Base-by-base conservation (phyloP, 331 rosid genomes). In the Arachis monticola region DNA sequence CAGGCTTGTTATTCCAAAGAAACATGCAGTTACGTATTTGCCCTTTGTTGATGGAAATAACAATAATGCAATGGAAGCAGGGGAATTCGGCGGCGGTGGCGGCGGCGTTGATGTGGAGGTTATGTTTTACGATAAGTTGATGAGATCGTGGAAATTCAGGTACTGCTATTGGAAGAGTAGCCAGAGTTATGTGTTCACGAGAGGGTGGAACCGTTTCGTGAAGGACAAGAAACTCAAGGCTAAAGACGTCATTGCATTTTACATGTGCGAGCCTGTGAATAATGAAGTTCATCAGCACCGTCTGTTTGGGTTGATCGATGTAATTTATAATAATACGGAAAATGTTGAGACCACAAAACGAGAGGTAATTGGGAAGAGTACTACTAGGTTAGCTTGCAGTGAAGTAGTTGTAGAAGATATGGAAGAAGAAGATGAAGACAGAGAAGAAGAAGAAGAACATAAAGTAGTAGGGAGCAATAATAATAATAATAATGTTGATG, bases 81-180 rank as follows among this genome's bases (percentile, higher is more conserved):
- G 5, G 5, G 41, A 38, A 38, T 38, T 7, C 11, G 41, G 55
- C 30, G 30, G 30, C 30, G 46, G 46, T 0, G 73, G 10, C 11
- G 41, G 47, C 2, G 10, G 57, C 1, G 77, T 52, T 64, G 91
- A 81, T 27, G 40, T 59, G 13, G 85, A 88, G 78, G 74, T 88
- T 67, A 74, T 64, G 3, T 86, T 91, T 27, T 79, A 80, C 30
- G 96, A 91, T 82, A 75, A 51, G 53, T 27, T 76, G 5, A 82
- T 85, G 92, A 68, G 86, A 48, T 41, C 83, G 5, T 91, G 92
- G 96, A 87, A 81, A 42, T 88, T 90, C 60, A 70, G 91, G 11
- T 90, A 85, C 41, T 88, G 92, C 22, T 90, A 82, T 64, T 90
- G 96, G 96, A 88, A 73, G 72, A 88, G 96, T 71, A 90, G 93